Base-by-base conservation (phyloP, 163 green algal genomes). In the Scenedesmus sp. region DNA sequence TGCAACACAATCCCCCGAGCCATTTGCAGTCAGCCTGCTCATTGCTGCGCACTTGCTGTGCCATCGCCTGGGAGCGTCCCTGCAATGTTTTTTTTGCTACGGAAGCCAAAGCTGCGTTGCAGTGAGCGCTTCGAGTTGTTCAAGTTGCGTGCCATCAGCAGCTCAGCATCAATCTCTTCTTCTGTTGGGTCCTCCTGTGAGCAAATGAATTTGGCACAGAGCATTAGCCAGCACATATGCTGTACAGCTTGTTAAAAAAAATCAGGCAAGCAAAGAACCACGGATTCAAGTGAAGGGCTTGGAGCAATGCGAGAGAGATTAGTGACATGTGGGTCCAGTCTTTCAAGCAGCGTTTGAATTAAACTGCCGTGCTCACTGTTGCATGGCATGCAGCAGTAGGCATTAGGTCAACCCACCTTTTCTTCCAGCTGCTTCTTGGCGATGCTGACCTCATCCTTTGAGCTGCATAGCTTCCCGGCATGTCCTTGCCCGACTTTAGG, bases 151-250 rank as follows among this genome's bases (percentile, higher is more conserved):
- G 33, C 56, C 33, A 65, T 81, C 59, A 53, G 78, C 56, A 88
- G 83, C 83, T 88, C 83, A 20, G 83, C 56, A 61, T 88, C 83
- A 56, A 88, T 65, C 20, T 88, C 83, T 43, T 80, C 83, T 43
- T 88, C 83, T 59, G 83, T 88, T 30, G 44, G 53, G 68, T 88
- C 83, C 40, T 88, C 83, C 40, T 88, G 65, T 76, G n/a, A n/a
- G n/a, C n/a, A n/a, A n/a, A n/a, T n/a, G n/a, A 7, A 40, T 18
- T 16, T 22, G 65, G 65, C 30, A 40, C 7, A 18, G 40, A 40
- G 65, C n/a, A n/a, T n/a, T n/a, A n/a, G n/a, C n/a, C n/a, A n/a
- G n/a, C n/a, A n/a, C n/a, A n/a, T n/a, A n/a, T n/a, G n/a, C n/a
- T n/a, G n/a, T n/a, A n/a, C n/a, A n/a, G n/a, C n/a, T n/a, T n/a